A percentile compares a stretch with the other conserved stretches of the same genome.
These are phyloP conservation scores for Dryas integrifolia DNA, from an alignment of 331 rosid genomes.

Conservation along the genomic window DNA sequence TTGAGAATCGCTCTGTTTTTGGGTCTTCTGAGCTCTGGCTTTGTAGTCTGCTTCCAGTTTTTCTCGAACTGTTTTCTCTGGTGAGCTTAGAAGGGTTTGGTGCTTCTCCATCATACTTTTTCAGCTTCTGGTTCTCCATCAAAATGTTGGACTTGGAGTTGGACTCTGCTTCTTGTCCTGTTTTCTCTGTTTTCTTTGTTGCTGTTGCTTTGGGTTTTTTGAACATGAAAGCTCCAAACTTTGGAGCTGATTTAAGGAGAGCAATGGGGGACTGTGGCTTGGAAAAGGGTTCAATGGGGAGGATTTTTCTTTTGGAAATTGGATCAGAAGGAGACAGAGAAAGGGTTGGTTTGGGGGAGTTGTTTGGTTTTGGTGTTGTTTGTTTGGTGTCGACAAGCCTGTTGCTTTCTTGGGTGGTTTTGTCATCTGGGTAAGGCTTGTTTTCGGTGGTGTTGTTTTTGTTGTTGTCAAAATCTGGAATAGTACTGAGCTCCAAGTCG, in stretches of 20 bases:
- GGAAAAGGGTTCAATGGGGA: constrained; percentile 59
- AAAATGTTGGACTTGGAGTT: background rate
- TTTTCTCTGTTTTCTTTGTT: constrained; percentile 16
- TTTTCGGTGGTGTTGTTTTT: background rate
- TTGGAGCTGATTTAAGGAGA: constrained; percentile 74
- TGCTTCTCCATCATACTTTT: constrained; percentile 25
- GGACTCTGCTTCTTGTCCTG: constrained; percentile 24
- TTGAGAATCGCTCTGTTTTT: constrained; percentile 49
- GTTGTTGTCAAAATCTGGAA: constrained; percentile 21
- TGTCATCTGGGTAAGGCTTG: constrained; percentile 1
- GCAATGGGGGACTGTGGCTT: constrained; percentile 82
- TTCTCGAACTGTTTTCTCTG: constrained; percentile 50
- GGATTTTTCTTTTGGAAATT: constrained; percentile 65
- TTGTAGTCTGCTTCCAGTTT: constrained; percentile 26
- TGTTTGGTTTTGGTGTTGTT: background rate
- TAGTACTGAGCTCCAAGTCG: constrained; percentile 63
- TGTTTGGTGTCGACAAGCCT: constrained; percentile 5
- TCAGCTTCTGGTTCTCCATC: constrained; percentile 24
- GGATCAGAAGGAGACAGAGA: constrained; percentile 43
- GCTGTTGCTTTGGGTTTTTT: constrained; percentile 43
- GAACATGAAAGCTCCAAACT: constrained; percentile 56
- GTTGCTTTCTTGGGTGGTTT: constrained; percentile 15
- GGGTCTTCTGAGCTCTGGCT: constrained; percentile 28
- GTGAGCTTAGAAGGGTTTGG: constrained; percentile 35
- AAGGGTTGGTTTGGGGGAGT: constrained; percentile 15